Conservation (phyloP, 2,329 filamentous ascomycete species). For the Fusarium verrucosum region DNA sequence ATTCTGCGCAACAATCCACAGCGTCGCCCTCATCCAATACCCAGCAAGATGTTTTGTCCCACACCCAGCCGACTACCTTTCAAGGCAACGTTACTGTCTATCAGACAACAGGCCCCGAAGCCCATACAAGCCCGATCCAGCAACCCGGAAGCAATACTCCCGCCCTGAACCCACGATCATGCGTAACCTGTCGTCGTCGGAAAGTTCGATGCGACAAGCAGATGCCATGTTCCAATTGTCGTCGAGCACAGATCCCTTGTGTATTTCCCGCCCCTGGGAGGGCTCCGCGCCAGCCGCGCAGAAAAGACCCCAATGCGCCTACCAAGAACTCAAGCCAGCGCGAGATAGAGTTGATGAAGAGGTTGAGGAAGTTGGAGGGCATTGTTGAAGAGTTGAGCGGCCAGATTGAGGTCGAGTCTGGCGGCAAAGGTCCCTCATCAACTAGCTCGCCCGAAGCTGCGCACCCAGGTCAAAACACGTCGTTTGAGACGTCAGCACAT, state of each 20-base stretch:
- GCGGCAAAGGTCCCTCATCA: slow-evolving; percentile 45
- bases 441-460: slow-evolving; percentile 46
- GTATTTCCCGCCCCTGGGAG: slow-evolving; percentile 79
- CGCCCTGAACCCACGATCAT: slow-evolving; percentile 59
- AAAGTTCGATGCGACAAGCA: slow-evolving; percentile 83
- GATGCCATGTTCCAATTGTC: slow-evolving; percentile 80
- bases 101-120: slow-evolving; percentile 53
- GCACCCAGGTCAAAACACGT: slow-evolving; percentile 23
- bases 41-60: slow-evolving; percentile 32
- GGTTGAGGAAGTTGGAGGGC: slow-evolving; percentile 76
- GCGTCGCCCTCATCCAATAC: slow-evolving; percentile 40
- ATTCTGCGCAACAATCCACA: slow-evolving; percentile 35
- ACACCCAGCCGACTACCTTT: slow-evolving; percentile 34
- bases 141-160: slow-evolving; percentile 48
- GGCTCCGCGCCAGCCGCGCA: slow-evolving; percentile 72
- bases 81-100: slow-evolving; percentile 52
- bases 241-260: slow-evolving; percentile 74
- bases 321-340: slow-evolving; percentile 68
- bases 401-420: slow-evolving; percentile 66
- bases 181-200: slow-evolving; percentile 61
- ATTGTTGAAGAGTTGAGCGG: slow-evolving; percentile 76
- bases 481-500: slow-evolving; percentile 23
- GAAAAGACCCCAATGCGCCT: slow-evolving; percentile 71
- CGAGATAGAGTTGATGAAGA: slow-evolving; percentile 75
- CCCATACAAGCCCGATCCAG: slow-evolving; percentile 50